phyloP scores from a whole-genome alignment of 805 yeast species.

The Lachancea waltii region DNA sequence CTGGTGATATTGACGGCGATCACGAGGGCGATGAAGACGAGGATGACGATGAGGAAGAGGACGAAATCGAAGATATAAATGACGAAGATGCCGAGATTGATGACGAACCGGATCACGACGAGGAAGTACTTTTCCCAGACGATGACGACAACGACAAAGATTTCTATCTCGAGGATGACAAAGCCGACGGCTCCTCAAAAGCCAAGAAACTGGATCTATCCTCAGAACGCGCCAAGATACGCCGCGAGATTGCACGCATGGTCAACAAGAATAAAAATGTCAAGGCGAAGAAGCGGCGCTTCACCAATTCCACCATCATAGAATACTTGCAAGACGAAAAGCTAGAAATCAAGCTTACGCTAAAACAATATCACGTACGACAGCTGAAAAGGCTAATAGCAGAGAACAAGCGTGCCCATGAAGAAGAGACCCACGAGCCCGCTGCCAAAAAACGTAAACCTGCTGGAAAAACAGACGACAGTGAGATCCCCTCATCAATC shows the following conservation, averaged over 20 bases:
- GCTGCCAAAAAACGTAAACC: conserved; percentile 13
- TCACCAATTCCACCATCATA: conserved; percentile 27
- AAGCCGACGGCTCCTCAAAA: conserved; percentile 11
- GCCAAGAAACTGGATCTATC: conserved; percentile 21
- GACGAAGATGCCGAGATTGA: conserved; percentile 7
- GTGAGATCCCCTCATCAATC: conserved; percentile 7
- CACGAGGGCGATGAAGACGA: conserved; percentile 5
- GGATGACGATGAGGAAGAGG: conserved; percentile 8
- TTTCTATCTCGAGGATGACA: conserved; percentile 20
- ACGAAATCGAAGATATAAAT: conserved; percentile 8
- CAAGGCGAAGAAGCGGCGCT: conserved; percentile 30
- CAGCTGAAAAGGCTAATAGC: conserved; percentile 25
- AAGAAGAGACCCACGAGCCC: conserved; percentile 17
- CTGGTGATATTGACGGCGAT: background rate
- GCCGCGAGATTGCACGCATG: conserved; percentile 27
- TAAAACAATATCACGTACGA: conserved; percentile 31
- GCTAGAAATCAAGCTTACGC: conserved; percentile 25
- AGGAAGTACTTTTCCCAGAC: conserved; percentile 12
- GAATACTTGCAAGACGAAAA: conserved; percentile 21
- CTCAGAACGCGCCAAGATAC: conserved; percentile 24
- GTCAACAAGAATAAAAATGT: conserved; percentile 25
- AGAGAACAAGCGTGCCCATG: conserved; percentile 24
- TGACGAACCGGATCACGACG: conserved; percentile 10
- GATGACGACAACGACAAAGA: conserved; percentile 23
- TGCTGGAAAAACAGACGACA: conserved; percentile 2